phyloP scores from a whole-genome alignment of 2,329 filamentous ascomycete species.

The Chrysoporthe cubensis region DNA sequence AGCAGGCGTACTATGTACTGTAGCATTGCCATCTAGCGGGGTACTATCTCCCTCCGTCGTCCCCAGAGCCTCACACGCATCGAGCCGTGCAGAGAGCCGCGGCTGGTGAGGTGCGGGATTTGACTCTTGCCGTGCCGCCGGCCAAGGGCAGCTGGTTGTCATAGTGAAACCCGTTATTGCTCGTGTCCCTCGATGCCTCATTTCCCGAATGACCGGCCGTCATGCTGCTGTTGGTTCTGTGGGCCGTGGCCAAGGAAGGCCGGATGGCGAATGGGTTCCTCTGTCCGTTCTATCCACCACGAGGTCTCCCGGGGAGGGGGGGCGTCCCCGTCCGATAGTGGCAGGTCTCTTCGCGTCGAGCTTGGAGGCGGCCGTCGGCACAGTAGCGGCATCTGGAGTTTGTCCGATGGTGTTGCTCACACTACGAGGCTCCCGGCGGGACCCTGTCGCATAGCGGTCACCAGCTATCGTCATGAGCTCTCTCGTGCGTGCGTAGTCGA shows the following conservation, averaged over 20 bases:
- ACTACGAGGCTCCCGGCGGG: neutral
- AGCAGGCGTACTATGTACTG: too few species aligned
- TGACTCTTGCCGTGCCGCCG: neutral
- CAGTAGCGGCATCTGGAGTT: too few species aligned
- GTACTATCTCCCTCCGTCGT: too few species aligned
- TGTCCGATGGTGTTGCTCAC: too few species aligned
- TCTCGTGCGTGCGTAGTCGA: neutral
- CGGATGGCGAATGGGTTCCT: neutral
- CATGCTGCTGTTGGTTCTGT: neutral
- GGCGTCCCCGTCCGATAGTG: neutral
- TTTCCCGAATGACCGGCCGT: constrained; percentile 6
- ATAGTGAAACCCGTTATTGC: constrained; percentile 7
- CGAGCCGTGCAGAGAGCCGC: too few species aligned
- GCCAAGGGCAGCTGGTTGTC: neutral
- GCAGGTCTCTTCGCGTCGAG: neutral
- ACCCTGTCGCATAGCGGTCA: neutral
- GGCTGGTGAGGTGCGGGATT: too few species aligned
- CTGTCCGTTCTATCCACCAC: neutral
- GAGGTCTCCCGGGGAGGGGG: neutral
- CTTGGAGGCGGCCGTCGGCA: neutral
- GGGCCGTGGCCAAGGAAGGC: neutral
- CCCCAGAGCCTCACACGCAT: too few species aligned
- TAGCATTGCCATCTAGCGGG: too few species aligned
- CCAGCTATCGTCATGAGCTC: neutral
- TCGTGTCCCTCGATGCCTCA: constrained; percentile 1